Conservation (phyloP, 371 early-diverging fungal genomes). For the Mortierella sp. region DNA sequence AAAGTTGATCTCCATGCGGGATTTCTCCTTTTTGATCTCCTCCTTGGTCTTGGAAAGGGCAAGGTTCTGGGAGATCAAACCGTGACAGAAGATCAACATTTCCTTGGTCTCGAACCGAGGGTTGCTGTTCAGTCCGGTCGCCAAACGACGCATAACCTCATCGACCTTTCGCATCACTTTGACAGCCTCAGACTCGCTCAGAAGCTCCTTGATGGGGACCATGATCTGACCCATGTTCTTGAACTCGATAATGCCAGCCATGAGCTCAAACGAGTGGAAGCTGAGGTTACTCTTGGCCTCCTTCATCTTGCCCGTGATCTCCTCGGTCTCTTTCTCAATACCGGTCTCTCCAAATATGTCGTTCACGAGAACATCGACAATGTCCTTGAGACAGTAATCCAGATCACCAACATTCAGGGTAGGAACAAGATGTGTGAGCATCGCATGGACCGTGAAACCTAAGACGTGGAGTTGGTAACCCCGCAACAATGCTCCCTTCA, state of each 20-base stretch:
- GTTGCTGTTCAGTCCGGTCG: slow-evolving; percentile 84
- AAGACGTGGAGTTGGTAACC: slow-evolving; percentile 95
- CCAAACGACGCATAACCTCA: slow-evolving; percentile 78
- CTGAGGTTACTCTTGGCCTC: slow-evolving; percentile 88
- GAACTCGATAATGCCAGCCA: slow-evolving; percentile 75
- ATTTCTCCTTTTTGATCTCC: slow-evolving; percentile 60
- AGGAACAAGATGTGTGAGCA: slow-evolving; percentile 76
- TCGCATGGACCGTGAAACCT: slow-evolving; percentile 87
- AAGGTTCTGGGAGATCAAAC: slow-evolving; percentile 85
- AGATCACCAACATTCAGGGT: slow-evolving; percentile 75
- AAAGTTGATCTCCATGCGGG: slow-evolving; percentile 70
- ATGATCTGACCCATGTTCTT: slow-evolving; percentile 75
- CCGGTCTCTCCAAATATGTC: slow-evolving; percentile 94
- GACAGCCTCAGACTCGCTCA: slow-evolving; percentile 84
- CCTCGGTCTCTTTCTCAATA: slow-evolving; percentile 91
- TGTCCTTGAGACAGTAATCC: slow-evolving; percentile 79
- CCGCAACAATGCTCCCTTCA: slow-evolving; percentile 79
- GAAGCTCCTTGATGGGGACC: slow-evolving; percentile 87
- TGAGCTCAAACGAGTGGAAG: slow-evolving; percentile 84
- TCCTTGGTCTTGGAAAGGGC: slow-evolving; percentile 67
- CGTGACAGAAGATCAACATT: slow-evolving; percentile 83
- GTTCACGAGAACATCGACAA: slow-evolving; percentile 79
- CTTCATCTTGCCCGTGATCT: slow-evolving; percentile 87
- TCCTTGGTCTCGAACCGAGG: slow-evolving; percentile 71
- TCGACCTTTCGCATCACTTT: slow-evolving; percentile 82